Conservation (phyloP, 1,139 yeast species). For the Candida sojae region DNA sequence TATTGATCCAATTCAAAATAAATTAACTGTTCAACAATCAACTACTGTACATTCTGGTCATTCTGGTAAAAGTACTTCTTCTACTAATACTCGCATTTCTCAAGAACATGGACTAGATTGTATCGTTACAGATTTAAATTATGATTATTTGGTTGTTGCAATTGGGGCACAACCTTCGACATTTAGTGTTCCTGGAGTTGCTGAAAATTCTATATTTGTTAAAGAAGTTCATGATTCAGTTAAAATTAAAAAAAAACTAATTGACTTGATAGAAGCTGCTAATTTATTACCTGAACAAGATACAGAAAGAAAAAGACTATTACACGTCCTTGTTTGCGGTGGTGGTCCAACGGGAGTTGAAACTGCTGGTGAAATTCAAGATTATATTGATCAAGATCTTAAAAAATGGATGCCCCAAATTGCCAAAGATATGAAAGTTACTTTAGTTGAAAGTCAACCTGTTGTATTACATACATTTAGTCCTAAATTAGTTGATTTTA, state of each 20-base stretch:
- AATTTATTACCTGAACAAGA: conserved; percentile 70
- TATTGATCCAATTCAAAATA: conserved; percentile 57
- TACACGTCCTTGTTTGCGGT: conserved; percentile 86
- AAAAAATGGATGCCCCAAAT: conserved; percentile 85
- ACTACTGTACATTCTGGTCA: conserved; percentile 54
- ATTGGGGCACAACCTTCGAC: conserved; percentile 93
- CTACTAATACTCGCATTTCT: conserved; percentile 25
- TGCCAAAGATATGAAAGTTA: conserved; percentile 75
- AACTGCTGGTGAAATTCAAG: conserved; percentile 92
- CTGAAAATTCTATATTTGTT: conserved; percentile 79
- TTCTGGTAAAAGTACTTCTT: conserved; percentile 50
- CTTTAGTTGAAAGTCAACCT: conserved; percentile 88
- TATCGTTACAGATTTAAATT: conserved; percentile 50
- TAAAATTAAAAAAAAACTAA: conserved; percentile 69
- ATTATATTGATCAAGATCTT: conserved; percentile 88
- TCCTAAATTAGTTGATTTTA: conserved; percentile 78
- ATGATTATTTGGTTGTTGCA: conserved; percentile 82
- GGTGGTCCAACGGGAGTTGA: conserved; percentile 98
- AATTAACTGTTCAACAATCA: conserved; percentile 27
- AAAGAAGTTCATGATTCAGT: conserved; percentile 85
- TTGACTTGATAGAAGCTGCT: conserved; percentile 82
- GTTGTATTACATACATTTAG: conserved; percentile 86
- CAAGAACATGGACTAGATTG: conserved; percentile 48
- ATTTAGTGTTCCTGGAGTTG: conserved; percentile 90
- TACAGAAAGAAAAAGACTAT: conserved; percentile 74